These are phyloP conservation scores for Rhododendron henanense DNA, from an alignment of 148 eudicot genomes.

Conservation along the genomic window DNA sequence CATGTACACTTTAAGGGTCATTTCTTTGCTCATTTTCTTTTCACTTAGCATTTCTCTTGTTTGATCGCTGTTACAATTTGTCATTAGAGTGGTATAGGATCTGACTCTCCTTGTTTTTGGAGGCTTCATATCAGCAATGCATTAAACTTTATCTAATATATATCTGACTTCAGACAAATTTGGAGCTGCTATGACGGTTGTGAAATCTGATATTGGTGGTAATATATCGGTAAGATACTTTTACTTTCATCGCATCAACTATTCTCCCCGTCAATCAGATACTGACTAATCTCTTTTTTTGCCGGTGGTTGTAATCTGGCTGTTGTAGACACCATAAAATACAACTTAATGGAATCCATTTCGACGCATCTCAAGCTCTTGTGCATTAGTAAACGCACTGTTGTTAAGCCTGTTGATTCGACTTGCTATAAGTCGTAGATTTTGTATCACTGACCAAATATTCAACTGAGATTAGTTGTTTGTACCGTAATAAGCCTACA, in stretches of 20 bases:
- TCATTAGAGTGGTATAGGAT: not conserved
- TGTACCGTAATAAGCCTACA: not conserved
- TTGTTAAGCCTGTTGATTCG: not conserved
- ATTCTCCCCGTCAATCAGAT: not conserved
- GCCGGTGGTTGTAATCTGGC: not conserved
- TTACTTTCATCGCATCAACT: not conserved
- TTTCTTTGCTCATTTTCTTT: too few species aligned
- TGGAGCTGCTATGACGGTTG: slow-evolving; percentile 82
- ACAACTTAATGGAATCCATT: not conserved
- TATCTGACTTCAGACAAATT: slow-evolving; percentile 59
- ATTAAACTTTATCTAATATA: slow-evolving; percentile 8
- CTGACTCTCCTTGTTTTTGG: not conserved
- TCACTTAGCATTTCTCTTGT: too few species aligned
- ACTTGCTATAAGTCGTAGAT: not conserved
- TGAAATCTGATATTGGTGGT: slow-evolving; percentile 79
- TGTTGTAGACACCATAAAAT: not conserved
- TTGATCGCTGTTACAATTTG: not conserved
- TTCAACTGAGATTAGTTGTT: not conserved
- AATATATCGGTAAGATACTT: slow-evolving; percentile 55
- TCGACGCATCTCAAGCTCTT: not conserved
- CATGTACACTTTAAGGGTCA: too few species aligned
- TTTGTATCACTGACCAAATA: not conserved
- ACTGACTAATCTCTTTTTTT: not conserved
- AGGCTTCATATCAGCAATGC: not conserved
- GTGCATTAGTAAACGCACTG: not conserved